Evolutionary conservation across 768 basidiomycete species (phyloP), one percentile per base, ranked within the genome.

Genomic region (Boletus rubroflammeus): DNA sequence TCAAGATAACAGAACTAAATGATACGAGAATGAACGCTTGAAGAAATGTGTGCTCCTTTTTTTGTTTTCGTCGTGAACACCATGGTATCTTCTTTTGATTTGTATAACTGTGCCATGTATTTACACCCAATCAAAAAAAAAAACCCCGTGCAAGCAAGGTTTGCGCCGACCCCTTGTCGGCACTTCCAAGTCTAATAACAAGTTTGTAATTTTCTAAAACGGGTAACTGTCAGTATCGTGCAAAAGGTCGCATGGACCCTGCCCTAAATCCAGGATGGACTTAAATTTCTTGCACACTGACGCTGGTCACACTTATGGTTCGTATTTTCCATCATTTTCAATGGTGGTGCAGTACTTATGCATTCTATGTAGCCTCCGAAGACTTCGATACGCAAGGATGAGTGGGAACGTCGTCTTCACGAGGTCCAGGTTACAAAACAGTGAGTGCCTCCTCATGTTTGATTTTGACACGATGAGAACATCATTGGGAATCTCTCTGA

Each of bases 401-500:
- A 94, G 70, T 96, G 94, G 94, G 86, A 92, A 57, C 78, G 79
- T 28, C 84, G 88, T 21, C 77, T 97, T 36, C 83, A 87, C 64
- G 88, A 90, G 55, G 92, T 93, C 9, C 81, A 82, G 55, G 83
- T 95, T 40, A 80, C 89, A 29, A 96, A 96, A 79, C 75, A 84
- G 95, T 98, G 82, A 86, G 93, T 87, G 45, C 47, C 25, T 15
- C 51, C 45, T 35, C 48, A 23, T 50, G 14, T 39, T 58, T 62
- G 54, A 52, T 49, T 61, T 56, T 47, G 41, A 47, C 50, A 75
- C 69, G 86, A 88, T 88, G 86, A 89, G 72, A 76, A 80, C 71
- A 76, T 67, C 71, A 86, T 79, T 98, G 95, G 96, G 96, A 99
- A 98, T 98, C 96, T 98, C 96, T 94, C 96, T 87, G 93, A 92